Conservation (phyloP, 2,329 filamentous ascomycete genomes). For the Hirsutella thompsonii region DNA sequence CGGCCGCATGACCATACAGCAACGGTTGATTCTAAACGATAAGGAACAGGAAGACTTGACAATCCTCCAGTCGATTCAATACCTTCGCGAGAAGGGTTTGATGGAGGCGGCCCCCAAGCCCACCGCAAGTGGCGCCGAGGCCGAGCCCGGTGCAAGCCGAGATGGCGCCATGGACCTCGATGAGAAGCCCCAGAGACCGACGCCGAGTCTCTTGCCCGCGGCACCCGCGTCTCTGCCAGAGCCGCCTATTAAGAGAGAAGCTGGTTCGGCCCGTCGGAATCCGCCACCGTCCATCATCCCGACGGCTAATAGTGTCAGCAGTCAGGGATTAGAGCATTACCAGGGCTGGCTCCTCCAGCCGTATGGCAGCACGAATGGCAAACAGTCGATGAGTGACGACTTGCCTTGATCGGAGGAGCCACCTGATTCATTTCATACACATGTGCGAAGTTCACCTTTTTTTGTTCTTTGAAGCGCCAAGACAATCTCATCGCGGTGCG, state of each 20-base stretch:
- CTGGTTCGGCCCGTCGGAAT: constrained; percentile 15
- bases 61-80: constrained; percentile 52
- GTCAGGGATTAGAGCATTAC: constrained; percentile 19
- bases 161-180: constrained; percentile 4
- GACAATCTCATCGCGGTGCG: too few relatives aligned
- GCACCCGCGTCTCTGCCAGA: constrained; percentile 24
- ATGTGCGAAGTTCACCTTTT: too few relatives aligned
- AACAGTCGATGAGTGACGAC: constrained; percentile 18
- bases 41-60: constrained; percentile 56
- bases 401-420: constrained; percentile 14
- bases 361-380: constrained; percentile 20
- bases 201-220: constrained; percentile 21
- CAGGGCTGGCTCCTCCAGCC: constrained; percentile 24
- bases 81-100: constrained; percentile 47
- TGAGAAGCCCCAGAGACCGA: constrained; percentile 1
- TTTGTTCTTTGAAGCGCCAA: not conserved
- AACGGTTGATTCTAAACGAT: constrained; percentile 53
- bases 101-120: constrained; percentile 19
- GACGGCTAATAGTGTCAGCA: constrained; percentile 17
- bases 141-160: constrained; percentile 5
- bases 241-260: constrained; percentile 19
- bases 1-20: constrained; percentile 51
- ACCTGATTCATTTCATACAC: too few relatives aligned
- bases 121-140: constrained; percentile 3
- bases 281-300: constrained; percentile 16